Evolutionary conservation across 202 grass and related monocot genomes (phyloP).

Genomic region (Miscanthus sacchariflorus): DNA sequence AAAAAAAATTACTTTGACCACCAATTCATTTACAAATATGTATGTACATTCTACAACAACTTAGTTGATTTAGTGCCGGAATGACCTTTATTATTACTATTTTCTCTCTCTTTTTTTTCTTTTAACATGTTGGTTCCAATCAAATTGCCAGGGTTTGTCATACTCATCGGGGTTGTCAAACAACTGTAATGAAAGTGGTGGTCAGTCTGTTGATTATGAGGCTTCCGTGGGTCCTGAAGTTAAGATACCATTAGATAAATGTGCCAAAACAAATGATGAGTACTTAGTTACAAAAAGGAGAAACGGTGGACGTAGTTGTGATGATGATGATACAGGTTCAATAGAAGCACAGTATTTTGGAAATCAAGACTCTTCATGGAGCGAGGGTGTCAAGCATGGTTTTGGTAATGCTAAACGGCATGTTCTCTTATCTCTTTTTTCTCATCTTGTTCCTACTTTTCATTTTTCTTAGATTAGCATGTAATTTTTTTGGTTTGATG

Average conservation of each 20-base stretch:
- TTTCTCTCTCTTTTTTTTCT: background rate
- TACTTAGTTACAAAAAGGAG: slow-evolving; percentile 31
- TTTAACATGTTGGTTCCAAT: slow-evolving; percentile 36
- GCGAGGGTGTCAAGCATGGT: slow-evolving; percentile 45
- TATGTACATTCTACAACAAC: background rate
- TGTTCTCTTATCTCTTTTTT: slow-evolving; percentile 52
- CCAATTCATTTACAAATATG: too few species aligned
- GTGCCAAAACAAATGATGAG: slow-evolving; percentile 35
- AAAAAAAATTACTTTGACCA: background rate
- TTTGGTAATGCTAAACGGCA: slow-evolving; percentile 74
- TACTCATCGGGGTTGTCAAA: slow-evolving; percentile 29
- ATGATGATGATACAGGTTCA: slow-evolving; percentile 42
- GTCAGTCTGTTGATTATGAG: background rate
- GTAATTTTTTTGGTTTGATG: slow-evolving; percentile 23
- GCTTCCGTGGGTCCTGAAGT: slow-evolving; percentile 33
- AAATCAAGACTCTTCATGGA: slow-evolving; percentile 41
- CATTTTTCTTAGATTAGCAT: background rate
- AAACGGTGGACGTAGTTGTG: background rate
- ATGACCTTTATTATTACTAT: background rate
- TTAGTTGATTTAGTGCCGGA: background rate
- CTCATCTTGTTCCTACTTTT: slow-evolving; percentile 30
- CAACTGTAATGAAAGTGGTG: slow-evolving; percentile 30
- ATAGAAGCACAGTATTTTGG: slow-evolving; percentile 50
- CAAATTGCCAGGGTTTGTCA: slow-evolving; percentile 56
- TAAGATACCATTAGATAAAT: slow-evolving; percentile 35